Base-by-base conservation (phyloP, 179 eudicot species). In the Spergularia azorica region DNA sequence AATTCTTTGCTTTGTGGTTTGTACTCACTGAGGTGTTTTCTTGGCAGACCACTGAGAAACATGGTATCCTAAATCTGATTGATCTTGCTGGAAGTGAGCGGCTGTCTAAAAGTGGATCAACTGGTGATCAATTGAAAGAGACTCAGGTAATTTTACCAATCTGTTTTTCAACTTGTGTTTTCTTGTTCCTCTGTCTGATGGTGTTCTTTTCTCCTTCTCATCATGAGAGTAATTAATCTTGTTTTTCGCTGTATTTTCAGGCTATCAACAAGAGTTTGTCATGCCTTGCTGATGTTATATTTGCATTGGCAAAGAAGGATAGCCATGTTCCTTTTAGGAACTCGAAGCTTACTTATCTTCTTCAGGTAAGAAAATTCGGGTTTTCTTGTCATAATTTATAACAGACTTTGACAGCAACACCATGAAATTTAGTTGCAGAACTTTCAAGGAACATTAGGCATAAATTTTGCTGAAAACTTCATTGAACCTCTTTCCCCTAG, bases 71-170 rank as follows among this genome's bases (percentile, higher is more conserved):
- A 46, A 91, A 91, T 77, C 90, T 91, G 38, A 91, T 91, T 54
- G 97, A 91, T 84, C 87, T 91, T 61, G 97, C 97, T 75, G 97
- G 97, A 61, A 91, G 97, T 73, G 97, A 91, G 79, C 82, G 97
- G 15, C 90, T 91, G 21, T 89, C 94, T 21, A 87, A 86, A 82
- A 91, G 97, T 84, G 97, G 94, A 38, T 84, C 97, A 57, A 90
- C 97, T 17, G 97, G 97, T 13, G 97, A 91, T 69, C 86, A 90
- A 61, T 78, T 90, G 77, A 91, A 88, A 82, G 94, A 91, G 66
- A 90, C 97, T 13, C 94, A 88, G 91, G 95, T 90, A 68, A 39
- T 11, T 74, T 12, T 67, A 13, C 12, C 12, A 51, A 18, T 17
- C 32, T 70, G 58, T 17, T 77, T 17, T 14, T 52, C 9, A 18